Conservation (phyloP, 179 eudicot genomes). For the Corrigiola litoralis region DNA sequence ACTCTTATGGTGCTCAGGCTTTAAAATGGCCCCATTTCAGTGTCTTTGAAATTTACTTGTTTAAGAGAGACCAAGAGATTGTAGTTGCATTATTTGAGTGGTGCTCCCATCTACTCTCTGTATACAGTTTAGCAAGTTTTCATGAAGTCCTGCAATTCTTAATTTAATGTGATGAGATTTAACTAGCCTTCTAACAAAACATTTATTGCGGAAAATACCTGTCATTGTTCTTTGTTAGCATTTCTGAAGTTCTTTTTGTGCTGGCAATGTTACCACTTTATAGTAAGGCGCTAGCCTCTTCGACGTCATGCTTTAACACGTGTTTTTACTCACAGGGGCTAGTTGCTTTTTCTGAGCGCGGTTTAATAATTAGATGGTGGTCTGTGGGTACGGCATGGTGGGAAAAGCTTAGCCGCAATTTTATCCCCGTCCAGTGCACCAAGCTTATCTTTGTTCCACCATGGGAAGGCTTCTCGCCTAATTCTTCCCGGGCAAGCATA, state of each 20-base stretch:
- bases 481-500: constrained; percentile 79
- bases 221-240: background rate
- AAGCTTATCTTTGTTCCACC: constrained; percentile 91
- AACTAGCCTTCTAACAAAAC: no score
- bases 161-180: no score
- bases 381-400: constrained; percentile 91
- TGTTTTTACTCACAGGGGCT: constrained; percentile 50
- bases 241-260: background rate
- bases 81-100: no score
- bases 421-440: constrained; percentile 82
- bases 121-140: no score
- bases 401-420: constrained; percentile 88
- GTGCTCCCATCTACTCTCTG: no score
- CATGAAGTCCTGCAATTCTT: no score
- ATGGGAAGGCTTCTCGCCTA: constrained; percentile 98
- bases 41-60: no score
- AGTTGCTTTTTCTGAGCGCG: constrained; percentile 92
- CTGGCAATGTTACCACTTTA: background rate
- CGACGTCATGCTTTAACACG: background rate
- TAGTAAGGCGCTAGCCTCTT: background rate
- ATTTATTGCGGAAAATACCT: no score
- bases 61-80: no score
- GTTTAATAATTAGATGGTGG: constrained; percentile 97
- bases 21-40: no score
- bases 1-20: no score